Evolutionary conservation across 2,329 filamentous ascomycete species (phyloP).

Genomic region (Xylaria sp.): DNA sequence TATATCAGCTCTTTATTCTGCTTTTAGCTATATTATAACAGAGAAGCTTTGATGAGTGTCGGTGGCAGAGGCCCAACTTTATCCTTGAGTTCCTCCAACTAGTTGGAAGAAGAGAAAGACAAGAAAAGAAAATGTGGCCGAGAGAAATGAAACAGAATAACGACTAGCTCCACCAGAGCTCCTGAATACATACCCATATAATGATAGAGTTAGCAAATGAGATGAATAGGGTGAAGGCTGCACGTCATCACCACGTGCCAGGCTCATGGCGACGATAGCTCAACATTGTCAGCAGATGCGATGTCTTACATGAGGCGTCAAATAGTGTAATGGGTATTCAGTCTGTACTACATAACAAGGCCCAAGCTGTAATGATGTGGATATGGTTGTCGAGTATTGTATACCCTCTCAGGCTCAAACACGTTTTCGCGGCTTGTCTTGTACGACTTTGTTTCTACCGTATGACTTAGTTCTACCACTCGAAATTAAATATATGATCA

Average conservation of each 20-base stretch:
- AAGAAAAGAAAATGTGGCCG: not conserved
- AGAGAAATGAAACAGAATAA: not conserved
- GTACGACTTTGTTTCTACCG: not conserved
- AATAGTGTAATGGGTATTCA: too few species aligned
- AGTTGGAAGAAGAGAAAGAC: too few species aligned
- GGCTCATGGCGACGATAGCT: not conserved
- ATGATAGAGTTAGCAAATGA: not conserved
- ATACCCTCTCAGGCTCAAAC: not conserved
- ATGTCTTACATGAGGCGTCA: not conserved
- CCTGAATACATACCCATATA: not conserved
- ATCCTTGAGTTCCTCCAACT: too few species aligned
- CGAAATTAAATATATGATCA: not conserved
- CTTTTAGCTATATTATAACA: too few species aligned
- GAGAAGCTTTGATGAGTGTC: too few species aligned
- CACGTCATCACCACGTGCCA: not conserved
- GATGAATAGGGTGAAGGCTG: not conserved
- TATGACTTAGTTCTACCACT: not conserved
- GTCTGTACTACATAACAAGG: slow-evolving; percentile 6
- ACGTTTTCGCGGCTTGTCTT: not conserved
- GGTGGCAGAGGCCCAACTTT: too few species aligned
- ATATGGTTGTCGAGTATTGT: not conserved
- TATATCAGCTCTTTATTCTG: not conserved
- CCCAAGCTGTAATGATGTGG: not conserved
- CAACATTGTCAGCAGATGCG: not conserved
- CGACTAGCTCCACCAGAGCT: not conserved